Conservation (phyloP, 225 moss, liverwort and hornwort species). For the Antitrichia curtipendula region DNA sequence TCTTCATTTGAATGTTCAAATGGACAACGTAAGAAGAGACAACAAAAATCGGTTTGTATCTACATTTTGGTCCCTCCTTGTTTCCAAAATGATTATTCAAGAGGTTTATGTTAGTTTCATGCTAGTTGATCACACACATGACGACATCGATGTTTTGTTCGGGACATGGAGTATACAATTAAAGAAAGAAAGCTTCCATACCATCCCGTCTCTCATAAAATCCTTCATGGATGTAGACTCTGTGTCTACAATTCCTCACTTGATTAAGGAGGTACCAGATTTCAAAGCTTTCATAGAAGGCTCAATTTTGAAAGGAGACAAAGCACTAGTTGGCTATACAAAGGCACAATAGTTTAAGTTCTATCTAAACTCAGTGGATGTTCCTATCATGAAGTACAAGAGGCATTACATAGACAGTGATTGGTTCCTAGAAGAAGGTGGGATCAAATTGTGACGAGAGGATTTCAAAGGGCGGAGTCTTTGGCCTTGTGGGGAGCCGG, state of each 20-base stretch:
- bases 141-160: not conserved
- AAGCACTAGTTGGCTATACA: not conserved
- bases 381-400: no score
- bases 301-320: accelerated
- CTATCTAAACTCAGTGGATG: not conserved
- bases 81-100: not conserved
- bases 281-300: not conserved
- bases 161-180: no score
- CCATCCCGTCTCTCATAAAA: not conserved
- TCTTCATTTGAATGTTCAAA: accelerated
- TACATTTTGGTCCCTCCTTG: accelerated
- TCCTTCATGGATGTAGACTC: not conserved
- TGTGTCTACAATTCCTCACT: not conserved
- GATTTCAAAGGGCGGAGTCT: no score
- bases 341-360: not conserved
- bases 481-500: accelerated
- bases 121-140: not conserved
- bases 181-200: not conserved
- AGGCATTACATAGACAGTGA: no score
- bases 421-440: no score
- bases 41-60: not conserved
- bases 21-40: accelerated
- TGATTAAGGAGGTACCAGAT: not conserved
- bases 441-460: no score
- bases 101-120: not conserved